A percentile compares a stretch with the other conserved stretches of the same genome.
Conservation (phyloP, 306 rosid species). For the Trifolium fragiferum region DNA sequence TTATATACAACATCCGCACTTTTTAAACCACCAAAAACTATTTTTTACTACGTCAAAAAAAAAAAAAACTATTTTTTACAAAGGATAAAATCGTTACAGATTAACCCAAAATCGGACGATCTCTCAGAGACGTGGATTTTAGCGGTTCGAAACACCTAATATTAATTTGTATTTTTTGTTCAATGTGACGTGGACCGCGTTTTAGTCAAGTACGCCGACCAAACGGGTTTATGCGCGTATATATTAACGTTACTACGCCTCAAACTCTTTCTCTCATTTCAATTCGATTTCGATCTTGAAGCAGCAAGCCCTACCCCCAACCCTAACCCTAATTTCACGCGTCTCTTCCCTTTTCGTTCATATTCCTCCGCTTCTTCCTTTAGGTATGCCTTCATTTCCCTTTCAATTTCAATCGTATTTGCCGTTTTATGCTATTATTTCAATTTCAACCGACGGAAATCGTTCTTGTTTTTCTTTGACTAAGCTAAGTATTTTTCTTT, state of each 20-base stretch:
- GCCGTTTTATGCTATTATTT: background rate
- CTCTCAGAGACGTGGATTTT: no score
- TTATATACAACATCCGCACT: no score
- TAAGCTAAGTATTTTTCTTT: background rate
- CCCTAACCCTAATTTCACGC: slow-evolving; percentile 37
- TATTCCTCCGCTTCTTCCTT: slow-evolving; percentile 17
- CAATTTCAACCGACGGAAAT: background rate
- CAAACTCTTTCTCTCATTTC: no score
- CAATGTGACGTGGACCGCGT: background rate
- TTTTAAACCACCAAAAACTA: no score
- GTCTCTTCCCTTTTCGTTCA: background rate
- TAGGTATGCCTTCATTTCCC: slow-evolving; percentile 5
- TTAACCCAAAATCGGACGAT: no score
- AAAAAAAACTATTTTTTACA: no score
- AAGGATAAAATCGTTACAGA: no score
- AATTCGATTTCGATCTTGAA: background rate
- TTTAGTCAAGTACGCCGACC: background rate
- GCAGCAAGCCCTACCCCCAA: slow-evolving; percentile 9
- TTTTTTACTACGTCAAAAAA: no score
- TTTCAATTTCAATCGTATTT: slow-evolving; percentile 18
- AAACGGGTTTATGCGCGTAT: slow-evolving; percentile 28
- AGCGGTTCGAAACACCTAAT: no score
- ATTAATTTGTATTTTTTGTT: no score
- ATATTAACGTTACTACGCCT: background rate
- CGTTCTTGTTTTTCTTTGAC: background rate